A percentile compares a stretch with the other conserved stretches of the same genome.
Evolutionary conservation across 2,329 filamentous ascomycete species (phyloP).

Genomic region (Xylariomycetidae sp.): DNA sequence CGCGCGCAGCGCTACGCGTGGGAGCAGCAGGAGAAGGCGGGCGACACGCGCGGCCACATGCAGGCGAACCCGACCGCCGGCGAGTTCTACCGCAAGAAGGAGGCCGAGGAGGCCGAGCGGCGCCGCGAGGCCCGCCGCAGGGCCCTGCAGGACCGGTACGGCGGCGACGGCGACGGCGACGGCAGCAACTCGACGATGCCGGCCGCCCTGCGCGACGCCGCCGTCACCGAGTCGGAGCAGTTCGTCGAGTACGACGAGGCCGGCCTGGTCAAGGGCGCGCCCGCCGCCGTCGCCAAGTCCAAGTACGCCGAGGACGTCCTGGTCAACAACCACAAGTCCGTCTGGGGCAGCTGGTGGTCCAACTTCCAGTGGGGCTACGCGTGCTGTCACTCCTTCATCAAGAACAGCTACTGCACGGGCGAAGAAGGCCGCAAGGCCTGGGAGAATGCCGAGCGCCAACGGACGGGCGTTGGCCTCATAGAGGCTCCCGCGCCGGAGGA

Average conservation of each 20-base stretch:
- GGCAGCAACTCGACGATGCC: conserved; percentile 49
- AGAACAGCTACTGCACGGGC: conserved; percentile 97
- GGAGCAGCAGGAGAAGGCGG: conserved; percentile 83
- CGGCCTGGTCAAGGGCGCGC: conserved; percentile 82
- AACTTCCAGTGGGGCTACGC: conserved; percentile 94
- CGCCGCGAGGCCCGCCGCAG: conserved; percentile 64
- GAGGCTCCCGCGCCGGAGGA: conserved; percentile 23
- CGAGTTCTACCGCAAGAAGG: conserved; percentile 75
- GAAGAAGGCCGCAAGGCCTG: conserved; percentile 79
- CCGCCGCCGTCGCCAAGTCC: conserved; percentile 69
- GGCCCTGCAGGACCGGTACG: conserved; percentile 75
- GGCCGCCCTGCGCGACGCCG: conserved; percentile 57
- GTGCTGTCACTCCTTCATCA: conserved; percentile 88
- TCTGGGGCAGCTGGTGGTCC: conserved; percentile 98
- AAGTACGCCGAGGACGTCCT: conserved; percentile 88
- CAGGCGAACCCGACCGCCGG: conserved; percentile 96
- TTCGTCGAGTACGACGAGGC: conserved; percentile 94
- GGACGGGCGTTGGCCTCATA: conserved; percentile 39
- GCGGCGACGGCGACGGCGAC: conserved; percentile 64
- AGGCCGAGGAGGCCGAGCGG: conserved; percentile 64
- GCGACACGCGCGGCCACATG: conserved; percentile 75
- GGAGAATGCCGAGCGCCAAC: conserved; percentile 63
- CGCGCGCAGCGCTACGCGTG: conserved; percentile 85
- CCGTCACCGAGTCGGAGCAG: conserved; percentile 72
- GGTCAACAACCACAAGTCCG: conserved; percentile 83